Percentiles rank a stretch among this genome's conserved stretches.
Evolutionary conservation across 2,329 filamentous ascomycete species (phyloP).

Genomic region (Aspergillus arachidicola): DNA sequence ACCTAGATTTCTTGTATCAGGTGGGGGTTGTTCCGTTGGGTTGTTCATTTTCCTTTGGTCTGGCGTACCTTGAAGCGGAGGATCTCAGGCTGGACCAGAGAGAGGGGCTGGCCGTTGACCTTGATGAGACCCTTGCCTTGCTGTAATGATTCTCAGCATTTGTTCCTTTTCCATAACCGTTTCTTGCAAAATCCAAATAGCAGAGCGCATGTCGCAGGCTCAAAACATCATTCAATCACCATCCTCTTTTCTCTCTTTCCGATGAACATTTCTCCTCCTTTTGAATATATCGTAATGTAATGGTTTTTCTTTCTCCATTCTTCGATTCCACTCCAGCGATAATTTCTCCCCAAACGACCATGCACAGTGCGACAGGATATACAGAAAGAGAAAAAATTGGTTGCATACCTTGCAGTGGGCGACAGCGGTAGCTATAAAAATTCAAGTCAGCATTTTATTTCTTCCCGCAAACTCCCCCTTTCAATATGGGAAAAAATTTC

Average conservation of each 20-base stretch:
- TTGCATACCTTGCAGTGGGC: conserved; percentile 84
- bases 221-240: conserved; percentile 1
- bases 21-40: conserved; percentile 2
- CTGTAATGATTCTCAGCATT: conserved; percentile 47
- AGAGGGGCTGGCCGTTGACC: conserved; percentile 96
- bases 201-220: conserved; percentile 5
- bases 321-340: not conserved
- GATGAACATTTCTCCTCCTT: conserved; percentile 12
- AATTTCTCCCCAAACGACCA: not conserved
- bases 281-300: conserved; percentile 9
- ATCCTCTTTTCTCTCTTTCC: conserved; percentile 9
- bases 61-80: conserved; percentile 87
- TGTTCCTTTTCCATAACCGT: conserved; percentile 15
- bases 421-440: conserved; percentile 72
- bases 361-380: conserved; percentile 5
- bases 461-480: not conserved
- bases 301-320: not conserved
- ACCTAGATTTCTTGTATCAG: conserved; percentile 56
- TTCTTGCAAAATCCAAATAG: not conserved
- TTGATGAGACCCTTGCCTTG: conserved; percentile 89
- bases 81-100: conserved; percentile 92
- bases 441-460: conserved; percentile 17
- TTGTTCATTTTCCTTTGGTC: conserved; percentile 8
- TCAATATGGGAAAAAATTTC: conserved; percentile 13
- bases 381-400: conserved; percentile 17